phyloP scores from a whole-genome alignment of 805 yeast genomes.

The Komagataella pastoris region DNA sequence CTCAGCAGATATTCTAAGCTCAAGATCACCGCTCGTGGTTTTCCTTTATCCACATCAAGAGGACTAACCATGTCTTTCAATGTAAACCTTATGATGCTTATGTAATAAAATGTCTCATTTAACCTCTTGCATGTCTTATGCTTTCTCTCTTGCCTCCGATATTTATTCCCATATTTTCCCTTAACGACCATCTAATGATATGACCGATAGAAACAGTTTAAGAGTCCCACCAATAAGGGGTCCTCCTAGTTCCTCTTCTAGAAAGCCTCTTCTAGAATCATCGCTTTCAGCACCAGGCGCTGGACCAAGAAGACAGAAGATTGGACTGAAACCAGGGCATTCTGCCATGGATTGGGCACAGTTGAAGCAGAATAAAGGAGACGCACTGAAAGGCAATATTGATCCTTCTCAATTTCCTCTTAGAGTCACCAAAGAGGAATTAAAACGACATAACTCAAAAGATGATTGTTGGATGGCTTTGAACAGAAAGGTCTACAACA shows the following conservation, averaged over 20 bases:
- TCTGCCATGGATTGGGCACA: conserved; percentile 85
- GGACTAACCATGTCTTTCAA: not conserved
- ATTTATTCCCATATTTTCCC: not conserved
- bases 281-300: conserved; percentile 3
- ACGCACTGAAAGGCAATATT: conserved; percentile 15
- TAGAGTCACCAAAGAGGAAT: conserved; percentile 40
- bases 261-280: not conserved
- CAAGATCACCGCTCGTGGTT: too few relatives aligned
- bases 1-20: too few relatives aligned
- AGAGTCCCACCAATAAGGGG: not conserved
- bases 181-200: not conserved
- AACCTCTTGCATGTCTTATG: not conserved
- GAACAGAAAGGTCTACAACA: conserved; percentile 69
- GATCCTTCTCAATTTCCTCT: conserved; percentile 36
- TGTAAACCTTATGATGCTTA: not conserved
- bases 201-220: not conserved
- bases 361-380: conserved; percentile 42
- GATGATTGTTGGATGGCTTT: conserved; percentile 82
- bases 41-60: not conserved
- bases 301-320: conserved; percentile 30
- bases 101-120: not conserved
- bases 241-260: not conserved
- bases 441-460: conserved; percentile 40
- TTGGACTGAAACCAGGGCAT: conserved; percentile 60
- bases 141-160: not conserved